Base-by-base conservation (phyloP, 306 rosid species). In the Inga laurina region DNA sequence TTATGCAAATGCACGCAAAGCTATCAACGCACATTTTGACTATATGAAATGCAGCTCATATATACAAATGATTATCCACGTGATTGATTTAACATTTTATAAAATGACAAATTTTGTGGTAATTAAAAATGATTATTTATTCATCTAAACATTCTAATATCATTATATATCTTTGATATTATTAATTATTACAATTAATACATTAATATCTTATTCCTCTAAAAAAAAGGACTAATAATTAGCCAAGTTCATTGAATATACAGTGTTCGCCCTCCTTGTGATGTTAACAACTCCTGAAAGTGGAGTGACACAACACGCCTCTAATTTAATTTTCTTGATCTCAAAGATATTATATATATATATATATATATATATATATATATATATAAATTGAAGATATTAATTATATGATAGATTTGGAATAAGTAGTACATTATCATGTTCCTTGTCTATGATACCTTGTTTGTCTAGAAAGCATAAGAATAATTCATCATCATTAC, bases 401-500 rank as follows among this genome's bases (percentile, higher is more conserved):
- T 21, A 16, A 18, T 18, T 1, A 52, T 79, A 76, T 85, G 82
- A 80, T 70, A 51, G 27, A 65, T 72, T 56, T 80, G 79, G 88
- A 85, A 85, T 0, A 72, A 34, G 11, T 48, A n/a, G 88, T 65
- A 76, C 90, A 72, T 82, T 79, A 79, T 79, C 70, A 69, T 45
- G 81, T 79, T 78, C 61, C 78, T 71, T 64, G 35, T 85, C 75
- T 51, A 79, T 51, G 54, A 79, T 52, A 70, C 65, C 34, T 62
- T 78, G 84, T 75, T 82, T 64, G 83, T 35, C 84, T 52, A 32
- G 73, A 64, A 76, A 56, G 76, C 73, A 79, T 59, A 72, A 80
- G 59, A 85, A 88, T 85, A 70, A 88, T 82, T 79, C 72, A 72
- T 56, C 81, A 88, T 88, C 88, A 85, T 88, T 79, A 44, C 83